Percentiles rank a stretch among this genome's conserved stretches.
phyloP scores from a whole-genome alignment of 441 rosid species.

The Geranium incanum region DNA sequence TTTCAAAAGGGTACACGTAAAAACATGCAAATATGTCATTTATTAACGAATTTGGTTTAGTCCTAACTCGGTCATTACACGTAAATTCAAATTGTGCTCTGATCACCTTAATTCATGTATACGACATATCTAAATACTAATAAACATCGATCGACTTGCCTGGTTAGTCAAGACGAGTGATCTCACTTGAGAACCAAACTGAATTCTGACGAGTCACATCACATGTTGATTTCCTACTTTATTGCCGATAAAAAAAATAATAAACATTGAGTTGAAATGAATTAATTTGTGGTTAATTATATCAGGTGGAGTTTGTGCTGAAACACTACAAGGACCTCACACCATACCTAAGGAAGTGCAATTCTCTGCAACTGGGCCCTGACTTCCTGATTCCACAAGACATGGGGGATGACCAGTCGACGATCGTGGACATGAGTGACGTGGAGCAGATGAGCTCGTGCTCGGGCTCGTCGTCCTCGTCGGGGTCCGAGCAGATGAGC shows the following conservation, averaged over 20 bases:
- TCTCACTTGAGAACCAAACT: too few relatives aligned
- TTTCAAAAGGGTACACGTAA: not conserved
- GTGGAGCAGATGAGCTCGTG: slow-evolving; percentile 78
- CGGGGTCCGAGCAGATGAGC: slow-evolving; percentile 44
- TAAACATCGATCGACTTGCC: too few relatives aligned
- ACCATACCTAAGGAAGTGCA: slow-evolving; percentile 60
- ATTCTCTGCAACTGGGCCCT: slow-evolving; percentile 61
- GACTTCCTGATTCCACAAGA: slow-evolving; percentile 84
- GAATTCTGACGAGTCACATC: too few relatives aligned
- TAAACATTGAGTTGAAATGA: too few relatives aligned
- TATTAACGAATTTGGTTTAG: not conserved
- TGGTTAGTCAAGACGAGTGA: too few relatives aligned
- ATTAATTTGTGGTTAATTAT: too few relatives aligned
- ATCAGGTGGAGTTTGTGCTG: slow-evolving; percentile 78
- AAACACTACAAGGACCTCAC: slow-evolving; percentile 63
- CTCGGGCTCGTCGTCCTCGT: slow-evolving; percentile 54
- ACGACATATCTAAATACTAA: too few relatives aligned
- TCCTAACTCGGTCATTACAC: not conserved
- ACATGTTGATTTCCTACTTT: too few relatives aligned
- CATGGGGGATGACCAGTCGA: slow-evolving; percentile 60
- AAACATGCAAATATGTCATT: slow-evolving; percentile 1
- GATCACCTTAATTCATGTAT: not conserved
- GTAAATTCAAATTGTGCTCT: not conserved
- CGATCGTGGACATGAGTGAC: slow-evolving; percentile 43
- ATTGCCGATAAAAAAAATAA: too few relatives aligned